These are phyloP conservation scores for Spizellomyces punctatus DNA, from an alignment of 192 early-diverging fungal species.

Conservation along the genomic window DNA sequence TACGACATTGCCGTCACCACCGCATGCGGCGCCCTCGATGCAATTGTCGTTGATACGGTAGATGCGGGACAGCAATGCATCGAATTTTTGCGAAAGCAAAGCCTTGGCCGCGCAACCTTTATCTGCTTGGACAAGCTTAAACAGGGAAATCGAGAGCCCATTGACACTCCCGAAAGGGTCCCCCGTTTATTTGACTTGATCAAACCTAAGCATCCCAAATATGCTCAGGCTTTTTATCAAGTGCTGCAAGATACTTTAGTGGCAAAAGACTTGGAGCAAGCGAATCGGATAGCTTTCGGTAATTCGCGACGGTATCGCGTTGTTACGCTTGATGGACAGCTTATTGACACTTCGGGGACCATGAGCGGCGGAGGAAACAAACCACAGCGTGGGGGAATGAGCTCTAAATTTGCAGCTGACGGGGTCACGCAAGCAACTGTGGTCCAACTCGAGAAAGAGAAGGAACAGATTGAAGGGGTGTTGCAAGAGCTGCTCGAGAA, in stretches of 20 bases:
- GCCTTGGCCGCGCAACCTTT: slow-evolving; percentile 85
- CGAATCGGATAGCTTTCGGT: slow-evolving; percentile 84
- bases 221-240: slow-evolving; percentile 84
- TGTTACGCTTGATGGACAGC: slow-evolving; percentile 88
- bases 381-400: slow-evolving; percentile 84
- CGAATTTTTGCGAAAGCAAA: slow-evolving; percentile 81
- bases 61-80: slow-evolving; percentile 85
- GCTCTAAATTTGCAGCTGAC: slow-evolving; percentile 60
- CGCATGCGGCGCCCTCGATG: slow-evolving; percentile 77
- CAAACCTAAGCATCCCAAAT: slow-evolving; percentile 70
- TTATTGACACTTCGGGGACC: slow-evolving; percentile 90
- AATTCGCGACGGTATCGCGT: slow-evolving; percentile 83
- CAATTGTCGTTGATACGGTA: slow-evolving; percentile 91
- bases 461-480: slow-evolving; percentile 12
- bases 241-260: slow-evolving; percentile 87
- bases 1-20: slow-evolving; percentile 97
- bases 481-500: not conserved
- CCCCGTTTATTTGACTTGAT: slow-evolving; percentile 92
- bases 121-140: slow-evolving; percentile 77
- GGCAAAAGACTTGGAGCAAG: slow-evolving; percentile 77
- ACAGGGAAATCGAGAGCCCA: slow-evolving; percentile 48
- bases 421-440: slow-evolving; percentile 32
- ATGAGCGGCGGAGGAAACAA: slow-evolving; percentile 90
- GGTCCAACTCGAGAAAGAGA: slow-evolving; percentile 53
- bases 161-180: slow-evolving; percentile 72